Conservation (phyloP, 129 eudicot genomes). For the Saussurea involucrata region DNA sequence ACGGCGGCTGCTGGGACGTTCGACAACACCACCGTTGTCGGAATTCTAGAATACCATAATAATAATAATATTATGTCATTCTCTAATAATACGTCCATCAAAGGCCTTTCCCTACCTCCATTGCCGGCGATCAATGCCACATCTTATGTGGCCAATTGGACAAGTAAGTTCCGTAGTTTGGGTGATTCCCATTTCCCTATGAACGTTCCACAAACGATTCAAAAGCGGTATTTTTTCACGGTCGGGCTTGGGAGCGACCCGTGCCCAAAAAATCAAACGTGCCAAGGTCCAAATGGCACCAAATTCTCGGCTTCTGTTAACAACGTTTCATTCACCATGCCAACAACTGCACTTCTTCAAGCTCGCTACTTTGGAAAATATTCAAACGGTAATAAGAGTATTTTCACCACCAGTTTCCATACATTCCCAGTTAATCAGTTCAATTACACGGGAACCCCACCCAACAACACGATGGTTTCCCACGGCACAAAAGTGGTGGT, state of each 20-base stretch:
- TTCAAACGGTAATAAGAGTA: slow-evolving; percentile 35
- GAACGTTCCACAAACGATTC: slow-evolving; percentile 36
- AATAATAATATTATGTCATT: background rate
- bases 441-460: slow-evolving; percentile 59
- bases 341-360: slow-evolving; percentile 61
- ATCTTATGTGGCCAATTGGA: slow-evolving; percentile 37
- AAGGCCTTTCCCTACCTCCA: slow-evolving; percentile 21
- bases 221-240: slow-evolving; percentile 30
- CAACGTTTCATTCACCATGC: slow-evolving; percentile 32
- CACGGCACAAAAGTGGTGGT: slow-evolving; percentile 53
- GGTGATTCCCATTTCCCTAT: slow-evolving; percentile 27
- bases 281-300: slow-evolving; percentile 63
- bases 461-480: slow-evolving; percentile 60
- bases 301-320: slow-evolving; percentile 52
- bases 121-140: slow-evolving; percentile 37
- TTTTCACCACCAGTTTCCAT: slow-evolving; percentile 48
- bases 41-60: slow-evolving; percentile 32
- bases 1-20: slow-evolving; percentile 33
- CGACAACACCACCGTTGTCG: slow-evolving; percentile 41
- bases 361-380: slow-evolving; percentile 42
- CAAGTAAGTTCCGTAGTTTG: slow-evolving; percentile 31
- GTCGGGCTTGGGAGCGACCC: slow-evolving; percentile 45
- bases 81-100: slow-evolving; percentile 3
- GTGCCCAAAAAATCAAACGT: slow-evolving; percentile 45
- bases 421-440: slow-evolving; percentile 32